These are phyloP conservation scores for Backusella psychrophila DNA, from an alignment of 192 early-diverging fungal genomes.

Conservation along the genomic window DNA sequence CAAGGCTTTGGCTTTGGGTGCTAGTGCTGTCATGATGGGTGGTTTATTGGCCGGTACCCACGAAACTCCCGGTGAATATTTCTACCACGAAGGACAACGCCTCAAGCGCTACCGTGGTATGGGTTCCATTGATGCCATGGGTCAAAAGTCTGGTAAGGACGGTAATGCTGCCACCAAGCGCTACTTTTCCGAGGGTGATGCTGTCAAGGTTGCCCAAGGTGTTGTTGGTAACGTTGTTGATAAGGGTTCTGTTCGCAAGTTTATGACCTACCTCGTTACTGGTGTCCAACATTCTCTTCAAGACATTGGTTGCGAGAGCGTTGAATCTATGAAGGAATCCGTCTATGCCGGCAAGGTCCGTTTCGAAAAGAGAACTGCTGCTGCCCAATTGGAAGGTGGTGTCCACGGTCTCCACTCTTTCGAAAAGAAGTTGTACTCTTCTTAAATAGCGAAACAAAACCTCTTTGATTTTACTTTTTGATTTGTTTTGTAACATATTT, in stretches of 20 bases:
- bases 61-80: conserved; percentile 97
- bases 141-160: conserved; percentile 56
- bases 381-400: conserved; percentile 95
- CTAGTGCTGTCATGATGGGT: conserved; percentile 99
- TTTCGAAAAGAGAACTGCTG: conserved; percentile 92
- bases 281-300: conserved; percentile 97
- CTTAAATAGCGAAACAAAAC: conserved; percentile 27
- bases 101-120: conserved; percentile 99
- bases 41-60: conserved; percentile 91
- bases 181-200: conserved; percentile 95
- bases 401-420: conserved; percentile 88
- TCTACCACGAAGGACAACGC: conserved; percentile 95
- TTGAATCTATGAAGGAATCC: conserved; percentile 65
- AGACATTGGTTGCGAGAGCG: conserved; percentile 84
- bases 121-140: conserved; percentile 98
- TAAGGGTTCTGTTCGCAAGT: conserved; percentile 94
- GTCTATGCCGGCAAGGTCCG: conserved; percentile 76
- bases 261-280: conserved; percentile 86
- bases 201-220: conserved; percentile 98
- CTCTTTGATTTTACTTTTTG: not conserved
- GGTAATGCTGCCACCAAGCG: conserved; percentile 82
- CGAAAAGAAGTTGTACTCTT: conserved; percentile 71
- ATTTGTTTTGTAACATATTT: not conserved
- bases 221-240: conserved; percentile 96
- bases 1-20: conserved; percentile 93